These are phyloP conservation scores for Pseudotulostoma volvatum DNA, from an alignment of 495 filamentous ascomycete species.

Conservation along the genomic window DNA sequence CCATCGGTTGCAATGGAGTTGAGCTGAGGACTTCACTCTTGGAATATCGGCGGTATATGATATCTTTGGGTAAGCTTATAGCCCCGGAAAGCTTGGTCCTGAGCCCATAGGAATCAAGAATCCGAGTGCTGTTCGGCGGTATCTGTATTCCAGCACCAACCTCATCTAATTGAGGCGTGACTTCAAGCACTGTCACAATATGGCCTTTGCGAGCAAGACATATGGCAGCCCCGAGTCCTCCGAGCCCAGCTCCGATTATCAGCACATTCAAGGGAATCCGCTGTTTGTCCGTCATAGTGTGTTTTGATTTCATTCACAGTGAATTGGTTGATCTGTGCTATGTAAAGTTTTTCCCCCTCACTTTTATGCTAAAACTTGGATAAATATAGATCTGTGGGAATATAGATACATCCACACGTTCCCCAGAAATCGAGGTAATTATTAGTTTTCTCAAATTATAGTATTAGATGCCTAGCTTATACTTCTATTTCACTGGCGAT, in stretches of 20 bases:
- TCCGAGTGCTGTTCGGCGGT: conserved; percentile 34
- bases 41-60: conserved; percentile 28
- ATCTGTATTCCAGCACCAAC: conserved; percentile 47
- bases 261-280: conserved; percentile 14
- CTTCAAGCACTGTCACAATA: conserved; percentile 31
- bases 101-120: conserved; percentile 29
- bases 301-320: too few relatives aligned
- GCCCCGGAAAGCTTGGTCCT: conserved; percentile 14
- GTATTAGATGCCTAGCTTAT: too few relatives aligned
- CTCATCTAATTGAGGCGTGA: conserved; percentile 26
- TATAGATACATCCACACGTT: too few relatives aligned
- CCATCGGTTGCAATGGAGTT: neutral
- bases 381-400: too few relatives aligned
- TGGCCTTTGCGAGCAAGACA: conserved; percentile 27
- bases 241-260: conserved; percentile 34
- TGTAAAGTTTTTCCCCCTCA: too few relatives aligned
- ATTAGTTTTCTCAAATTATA: too few relatives aligned
- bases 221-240: conserved; percentile 35
- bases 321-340: too few relatives aligned
- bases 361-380: too few relatives aligned
- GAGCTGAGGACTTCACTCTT: conserved; percentile 12
- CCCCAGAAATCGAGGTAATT: too few relatives aligned
- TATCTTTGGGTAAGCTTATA: conserved; percentile 20
- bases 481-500: too few relatives aligned
- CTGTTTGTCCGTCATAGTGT: too few relatives aligned